Evolutionary conservation across 2,329 filamentous ascomycete genomes (phyloP).

Genomic region (Penicillium vulpinum): DNA sequence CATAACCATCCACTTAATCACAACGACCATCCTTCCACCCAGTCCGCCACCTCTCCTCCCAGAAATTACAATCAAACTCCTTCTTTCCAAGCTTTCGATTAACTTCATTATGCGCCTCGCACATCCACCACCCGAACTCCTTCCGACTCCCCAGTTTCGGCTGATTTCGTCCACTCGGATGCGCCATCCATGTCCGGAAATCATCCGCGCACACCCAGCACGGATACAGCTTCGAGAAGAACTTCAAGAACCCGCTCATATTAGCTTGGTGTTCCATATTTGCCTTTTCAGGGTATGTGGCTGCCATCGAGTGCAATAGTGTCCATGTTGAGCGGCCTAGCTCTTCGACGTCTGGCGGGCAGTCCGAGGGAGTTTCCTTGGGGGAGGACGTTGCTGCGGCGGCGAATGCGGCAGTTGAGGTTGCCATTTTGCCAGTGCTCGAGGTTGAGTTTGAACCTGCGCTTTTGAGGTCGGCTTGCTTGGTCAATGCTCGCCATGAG

Average conservation of each 20-base stretch:
- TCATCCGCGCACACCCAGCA: constrained; percentile 96
- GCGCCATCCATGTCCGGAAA: constrained; percentile 77
- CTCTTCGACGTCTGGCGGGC: constrained; percentile 83
- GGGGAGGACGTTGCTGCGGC: constrained; percentile 34
- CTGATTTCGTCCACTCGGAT: constrained; percentile 58
- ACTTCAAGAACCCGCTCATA: constrained; percentile 71
- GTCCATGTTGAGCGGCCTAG: constrained; percentile 92
- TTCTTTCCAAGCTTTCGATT: constrained; percentile 80
- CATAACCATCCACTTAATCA: constrained; percentile 45
- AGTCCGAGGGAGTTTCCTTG: constrained; percentile 58
- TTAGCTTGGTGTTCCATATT: constrained; percentile 70
- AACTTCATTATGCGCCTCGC: constrained; percentile 53
- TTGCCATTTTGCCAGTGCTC: constrained; percentile 23
- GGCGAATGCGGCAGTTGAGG: constrained; percentile 39
- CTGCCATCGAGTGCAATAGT: constrained; percentile 86
- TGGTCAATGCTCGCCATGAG: constrained; percentile 49
- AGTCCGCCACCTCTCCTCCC: constrained; percentile 93
- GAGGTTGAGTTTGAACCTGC: constrained; percentile 14
- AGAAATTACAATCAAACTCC: constrained; percentile 82
- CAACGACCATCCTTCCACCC: constrained; percentile 73
- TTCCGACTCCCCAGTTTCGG: constrained; percentile 57
- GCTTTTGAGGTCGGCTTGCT: constrained; percentile 35
- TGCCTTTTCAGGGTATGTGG: constrained; percentile 74
- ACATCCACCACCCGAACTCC: constrained; percentile 53
- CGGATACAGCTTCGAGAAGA: constrained; percentile 86